These are phyloP conservation scores for Penicillium sp. DNA, from an alignment of 2,329 filamentous ascomycete genomes.

Conservation along the genomic window DNA sequence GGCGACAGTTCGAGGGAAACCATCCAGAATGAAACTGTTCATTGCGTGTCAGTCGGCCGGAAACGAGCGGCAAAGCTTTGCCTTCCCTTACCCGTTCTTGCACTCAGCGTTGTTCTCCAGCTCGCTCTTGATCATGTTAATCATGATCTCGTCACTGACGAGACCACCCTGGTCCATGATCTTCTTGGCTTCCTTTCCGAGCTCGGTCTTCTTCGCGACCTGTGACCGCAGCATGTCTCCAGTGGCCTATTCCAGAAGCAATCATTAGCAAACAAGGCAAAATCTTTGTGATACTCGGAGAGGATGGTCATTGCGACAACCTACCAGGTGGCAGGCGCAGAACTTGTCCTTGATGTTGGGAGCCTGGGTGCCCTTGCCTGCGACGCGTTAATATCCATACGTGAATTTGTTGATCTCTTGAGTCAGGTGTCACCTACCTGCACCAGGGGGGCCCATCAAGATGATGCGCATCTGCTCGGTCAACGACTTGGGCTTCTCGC, in stretches of 20 bases:
- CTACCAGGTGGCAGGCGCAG: constrained; percentile 92
- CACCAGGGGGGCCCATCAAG: constrained; percentile 93
- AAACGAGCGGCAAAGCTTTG: background rate
- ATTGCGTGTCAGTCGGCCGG: constrained; percentile 9
- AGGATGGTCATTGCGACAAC: constrained; percentile 31
- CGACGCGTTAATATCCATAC: constrained; percentile 18
- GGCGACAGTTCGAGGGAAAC: constrained; percentile 93
- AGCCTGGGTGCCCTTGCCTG: constrained; percentile 98
- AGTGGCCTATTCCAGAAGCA: constrained; percentile 67
- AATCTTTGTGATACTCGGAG: background rate
- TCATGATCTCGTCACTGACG: constrained; percentile 98
- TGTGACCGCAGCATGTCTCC: constrained; percentile 99
- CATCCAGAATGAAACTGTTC: constrained; percentile 92
- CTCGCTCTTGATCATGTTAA: constrained; percentile 99
- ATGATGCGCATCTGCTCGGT: constrained; percentile 85
- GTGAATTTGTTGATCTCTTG: background rate
- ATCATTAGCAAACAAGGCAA: constrained; percentile 12
- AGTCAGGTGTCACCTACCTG: constrained; percentile 60
- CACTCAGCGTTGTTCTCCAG: constrained; percentile 92
- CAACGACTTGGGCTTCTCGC: constrained; percentile 52
- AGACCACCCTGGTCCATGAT: constrained; percentile 99
- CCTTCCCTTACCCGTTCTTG: constrained; percentile 78
- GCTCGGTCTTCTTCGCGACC: constrained; percentile 92
- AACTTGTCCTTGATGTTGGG: constrained; percentile 98
- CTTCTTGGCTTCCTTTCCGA: constrained; percentile 97